phyloP scores from a whole-genome alignment of 1,284 basidiomycete genomes.

The Ceraceosorus guamensis region DNA sequence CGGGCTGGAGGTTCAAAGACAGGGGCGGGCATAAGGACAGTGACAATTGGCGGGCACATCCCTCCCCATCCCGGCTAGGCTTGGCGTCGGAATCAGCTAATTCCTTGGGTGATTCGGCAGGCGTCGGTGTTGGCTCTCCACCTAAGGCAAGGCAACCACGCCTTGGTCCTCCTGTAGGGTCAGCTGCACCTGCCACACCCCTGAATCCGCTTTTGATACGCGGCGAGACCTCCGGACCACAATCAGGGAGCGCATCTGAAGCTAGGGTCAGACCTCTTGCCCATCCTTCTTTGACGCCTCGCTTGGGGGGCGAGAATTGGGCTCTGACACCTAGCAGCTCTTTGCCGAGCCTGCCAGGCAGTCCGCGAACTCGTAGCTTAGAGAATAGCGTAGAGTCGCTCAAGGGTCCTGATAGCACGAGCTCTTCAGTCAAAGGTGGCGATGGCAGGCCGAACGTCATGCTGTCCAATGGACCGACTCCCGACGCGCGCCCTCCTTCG shows the following conservation, averaged over 20 bases:
- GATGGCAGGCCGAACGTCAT: no score
- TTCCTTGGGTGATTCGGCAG: no score
- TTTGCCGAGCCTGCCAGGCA: constrained; percentile 32
- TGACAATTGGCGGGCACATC: background rate
- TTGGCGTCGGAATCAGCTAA: background rate
- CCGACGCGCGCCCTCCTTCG: no score
- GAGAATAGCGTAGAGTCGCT: no score
- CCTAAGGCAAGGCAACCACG: no score
- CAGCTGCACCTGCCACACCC: background rate
- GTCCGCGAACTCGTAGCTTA: no score
- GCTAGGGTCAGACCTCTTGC: background rate
- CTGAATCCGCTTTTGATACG: background rate
- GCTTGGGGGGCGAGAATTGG: constrained; percentile 22
- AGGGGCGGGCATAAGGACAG: background rate
- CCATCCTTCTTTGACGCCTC: background rate
- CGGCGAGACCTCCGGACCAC: background rate
- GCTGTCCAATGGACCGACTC: no score
- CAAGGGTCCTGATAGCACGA: no score
- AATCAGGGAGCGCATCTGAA: no score
- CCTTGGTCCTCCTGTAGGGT: no score
- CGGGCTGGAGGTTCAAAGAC: background rate
- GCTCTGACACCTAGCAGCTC: constrained; percentile 31
- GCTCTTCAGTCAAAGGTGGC: no score
- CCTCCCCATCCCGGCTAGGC: background rate
- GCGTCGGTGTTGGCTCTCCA: no score